Percentiles rank a stretch among this genome's conserved stretches.
Conservation (phyloP, 805 yeast genomes). For the Ogataea chonburiensis region DNA sequence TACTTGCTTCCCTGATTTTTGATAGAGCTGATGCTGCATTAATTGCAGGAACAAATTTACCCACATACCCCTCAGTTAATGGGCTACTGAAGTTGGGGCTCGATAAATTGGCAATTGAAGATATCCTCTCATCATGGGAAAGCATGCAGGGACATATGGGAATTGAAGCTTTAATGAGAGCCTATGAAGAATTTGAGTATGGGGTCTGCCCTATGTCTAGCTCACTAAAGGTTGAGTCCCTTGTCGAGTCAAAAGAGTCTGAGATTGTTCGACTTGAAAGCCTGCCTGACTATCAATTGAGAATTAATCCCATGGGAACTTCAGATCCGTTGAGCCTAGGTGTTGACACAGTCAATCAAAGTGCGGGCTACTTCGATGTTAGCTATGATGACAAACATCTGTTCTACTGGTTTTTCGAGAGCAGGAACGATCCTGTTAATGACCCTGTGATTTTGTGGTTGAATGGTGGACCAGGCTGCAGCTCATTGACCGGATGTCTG, state of each 20-base stretch:
- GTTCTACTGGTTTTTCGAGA: constrained; percentile 79
- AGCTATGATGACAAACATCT: constrained; percentile 68
- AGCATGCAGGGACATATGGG: constrained; percentile 13
- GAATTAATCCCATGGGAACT: constrained; percentile 17
- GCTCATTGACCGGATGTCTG: constrained; percentile 81
- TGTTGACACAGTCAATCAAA: constrained; percentile 78
- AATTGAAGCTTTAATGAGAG: constrained; percentile 5
- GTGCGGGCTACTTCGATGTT: constrained; percentile 82
- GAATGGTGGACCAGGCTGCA: constrained; percentile 95
- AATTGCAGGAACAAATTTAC: too few species aligned
- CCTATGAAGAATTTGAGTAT: constrained; percentile 10
- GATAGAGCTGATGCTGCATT: neutral
- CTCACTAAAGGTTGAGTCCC: constrained; percentile 9
- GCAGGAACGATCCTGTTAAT: constrained; percentile 80
- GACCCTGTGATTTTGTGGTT: constrained; percentile 89
- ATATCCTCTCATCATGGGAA: too few species aligned
- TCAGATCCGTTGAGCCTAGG: constrained; percentile 65
- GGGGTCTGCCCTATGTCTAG: constrained; percentile 14
- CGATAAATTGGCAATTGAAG: too few species aligned
- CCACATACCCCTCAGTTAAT: too few species aligned
- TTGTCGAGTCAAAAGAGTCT: constrained; percentile 1
- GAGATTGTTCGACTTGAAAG: constrained; percentile 14
- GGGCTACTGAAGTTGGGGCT: too few species aligned
- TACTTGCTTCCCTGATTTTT: neutral
- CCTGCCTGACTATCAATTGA: constrained; percentile 26